These are phyloP conservation scores for Panellus pusillus DNA, from an alignment of 768 basidiomycete genomes.

Conservation along the genomic window DNA sequence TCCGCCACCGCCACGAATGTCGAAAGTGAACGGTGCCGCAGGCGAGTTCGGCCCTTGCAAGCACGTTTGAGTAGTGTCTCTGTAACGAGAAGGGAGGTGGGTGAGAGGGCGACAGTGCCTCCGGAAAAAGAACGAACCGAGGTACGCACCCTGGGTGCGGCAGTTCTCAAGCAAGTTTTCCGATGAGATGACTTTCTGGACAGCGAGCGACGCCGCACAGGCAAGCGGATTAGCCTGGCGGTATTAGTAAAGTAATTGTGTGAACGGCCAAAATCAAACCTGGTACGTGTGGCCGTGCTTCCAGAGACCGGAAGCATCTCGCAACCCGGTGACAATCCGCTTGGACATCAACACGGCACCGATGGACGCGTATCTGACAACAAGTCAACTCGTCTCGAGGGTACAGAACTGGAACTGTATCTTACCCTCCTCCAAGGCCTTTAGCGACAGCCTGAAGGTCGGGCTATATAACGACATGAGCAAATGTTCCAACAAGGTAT, in stretches of 20 bases:
- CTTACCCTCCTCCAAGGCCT: slow-evolving; percentile 85
- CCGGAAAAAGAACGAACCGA: slow-evolving; percentile 36
- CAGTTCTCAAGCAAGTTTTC: slow-evolving; percentile 73
- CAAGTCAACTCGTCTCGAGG: background rate
- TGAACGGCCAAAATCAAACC: slow-evolving; percentile 33
- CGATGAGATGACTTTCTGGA: slow-evolving; percentile 67
- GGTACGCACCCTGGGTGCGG: slow-evolving; percentile 57
- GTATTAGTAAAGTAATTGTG: background rate
- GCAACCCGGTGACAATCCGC: slow-evolving; percentile 68
- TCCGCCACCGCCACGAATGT: slow-evolving; percentile 80
- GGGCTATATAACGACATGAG: slow-evolving; percentile 41
- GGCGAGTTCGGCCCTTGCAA: slow-evolving; percentile 55
- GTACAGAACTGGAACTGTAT: background rate
- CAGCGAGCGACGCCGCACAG: slow-evolving; percentile 79
- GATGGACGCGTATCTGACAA: slow-evolving; percentile 70
- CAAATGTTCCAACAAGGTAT: background rate
- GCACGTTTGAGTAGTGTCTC: slow-evolving; percentile 52
- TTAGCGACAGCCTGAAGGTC: slow-evolving; percentile 91
- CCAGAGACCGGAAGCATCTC: slow-evolving; percentile 66
- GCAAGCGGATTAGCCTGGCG: slow-evolving; percentile 68
- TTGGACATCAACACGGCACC: slow-evolving; percentile 80
- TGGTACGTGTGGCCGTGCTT: slow-evolving; percentile 90
- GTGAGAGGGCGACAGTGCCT: background rate
- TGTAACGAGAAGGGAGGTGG: slow-evolving; percentile 16
- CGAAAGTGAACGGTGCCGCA: slow-evolving; percentile 68